Conservation (phyloP, 2,329 filamentous ascomycete genomes). For the Drechslera avenae region DNA sequence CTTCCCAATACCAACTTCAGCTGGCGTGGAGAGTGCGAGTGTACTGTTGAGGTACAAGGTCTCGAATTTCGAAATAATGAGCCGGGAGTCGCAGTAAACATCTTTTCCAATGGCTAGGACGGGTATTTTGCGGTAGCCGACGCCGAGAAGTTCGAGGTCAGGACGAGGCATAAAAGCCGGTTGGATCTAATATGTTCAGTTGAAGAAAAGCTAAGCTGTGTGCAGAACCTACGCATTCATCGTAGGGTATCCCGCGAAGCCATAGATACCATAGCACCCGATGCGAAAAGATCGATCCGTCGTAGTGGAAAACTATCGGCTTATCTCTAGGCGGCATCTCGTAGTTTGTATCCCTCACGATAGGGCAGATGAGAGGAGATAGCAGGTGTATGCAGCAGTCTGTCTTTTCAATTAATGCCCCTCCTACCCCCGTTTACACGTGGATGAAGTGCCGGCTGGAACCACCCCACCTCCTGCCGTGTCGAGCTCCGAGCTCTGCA, state of each 20-base stretch:
- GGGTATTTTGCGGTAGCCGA: constrained; percentile 48
- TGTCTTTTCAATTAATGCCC: neutral
- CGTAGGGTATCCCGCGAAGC: constrained; percentile 68
- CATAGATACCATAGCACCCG: constrained; percentile 70
- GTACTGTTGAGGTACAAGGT: constrained; percentile 21
- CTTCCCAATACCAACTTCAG: constrained; percentile 56
- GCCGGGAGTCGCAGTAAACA: constrained; percentile 40
- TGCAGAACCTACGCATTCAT: constrained; percentile 64
- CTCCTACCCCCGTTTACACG: too few relatives aligned
- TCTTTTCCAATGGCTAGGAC: constrained; percentile 40
- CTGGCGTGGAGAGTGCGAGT: constrained; percentile 20
- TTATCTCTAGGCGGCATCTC: constrained; percentile 38
- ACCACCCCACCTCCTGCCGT: neutral
- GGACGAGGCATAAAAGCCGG: constrained; percentile 41
- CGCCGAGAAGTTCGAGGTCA: constrained; percentile 35
- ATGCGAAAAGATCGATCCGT: constrained; percentile 67
- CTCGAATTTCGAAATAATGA: constrained; percentile 42
- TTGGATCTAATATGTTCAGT: constrained; percentile 60
- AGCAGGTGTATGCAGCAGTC: neutral
- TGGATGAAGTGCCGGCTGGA: neutral
- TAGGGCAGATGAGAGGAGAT: neutral
- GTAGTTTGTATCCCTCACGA: too few relatives aligned
- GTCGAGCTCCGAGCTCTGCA: neutral
- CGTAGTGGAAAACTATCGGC: constrained; percentile 71
- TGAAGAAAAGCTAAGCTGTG: neutral